Percentiles rank a stretch among this genome's conserved stretches.
Evolutionary conservation across 345 rosid genomes (phyloP).

Genomic region (Eucalyptus sideroxylon): DNA sequence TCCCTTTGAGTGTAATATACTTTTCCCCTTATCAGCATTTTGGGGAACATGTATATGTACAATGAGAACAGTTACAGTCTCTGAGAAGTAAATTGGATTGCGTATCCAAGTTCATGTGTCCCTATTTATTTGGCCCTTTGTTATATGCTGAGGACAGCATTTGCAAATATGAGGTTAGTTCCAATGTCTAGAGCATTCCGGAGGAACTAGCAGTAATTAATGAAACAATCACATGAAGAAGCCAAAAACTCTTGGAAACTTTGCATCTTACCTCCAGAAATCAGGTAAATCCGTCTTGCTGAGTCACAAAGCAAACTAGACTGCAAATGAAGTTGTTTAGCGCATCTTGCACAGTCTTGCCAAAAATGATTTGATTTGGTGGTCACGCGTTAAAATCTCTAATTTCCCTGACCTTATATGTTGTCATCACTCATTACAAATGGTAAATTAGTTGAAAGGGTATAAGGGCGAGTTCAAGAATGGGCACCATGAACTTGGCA

Average conservation of each 20-base stretch:
- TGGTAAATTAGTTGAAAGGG: not conserved
- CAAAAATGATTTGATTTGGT: not conserved
- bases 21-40: not conserved
- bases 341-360: not conserved
- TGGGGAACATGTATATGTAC: not conserved
- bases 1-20: not conserved
- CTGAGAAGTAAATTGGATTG: not conserved
- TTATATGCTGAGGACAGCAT: not conserved
- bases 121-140: not conserved
- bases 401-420: not conserved
- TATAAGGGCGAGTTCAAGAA: not conserved
- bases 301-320: not conserved
- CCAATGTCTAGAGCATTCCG: not conserved
- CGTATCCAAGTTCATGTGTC: not conserved
- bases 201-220: not conserved
- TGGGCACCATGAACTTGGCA: not conserved
- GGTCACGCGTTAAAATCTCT: not conserved
- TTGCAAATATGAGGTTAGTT: not conserved
- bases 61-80: not conserved
- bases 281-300: not conserved
- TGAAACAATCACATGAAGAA: not conserved
- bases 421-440: not conserved
- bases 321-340: not conserved
- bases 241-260: not conserved
- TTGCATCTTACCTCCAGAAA: not conserved